Evolutionary conservation across 2,329 filamentous ascomycete genomes (phyloP).

Genomic region (Blastomyces parvus): DNA sequence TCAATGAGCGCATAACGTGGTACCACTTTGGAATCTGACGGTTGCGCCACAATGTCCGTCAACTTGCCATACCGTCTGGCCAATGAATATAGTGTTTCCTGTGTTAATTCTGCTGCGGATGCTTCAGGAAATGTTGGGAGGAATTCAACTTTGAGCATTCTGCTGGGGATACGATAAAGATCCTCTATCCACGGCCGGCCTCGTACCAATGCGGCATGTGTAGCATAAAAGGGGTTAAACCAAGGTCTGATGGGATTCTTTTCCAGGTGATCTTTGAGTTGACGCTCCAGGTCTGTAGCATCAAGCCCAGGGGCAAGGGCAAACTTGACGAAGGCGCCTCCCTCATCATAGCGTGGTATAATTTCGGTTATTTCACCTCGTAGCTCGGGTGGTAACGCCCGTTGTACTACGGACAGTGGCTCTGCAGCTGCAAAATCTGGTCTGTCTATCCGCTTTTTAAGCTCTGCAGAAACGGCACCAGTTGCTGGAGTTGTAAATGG

Average conservation of each 20-base stretch:
- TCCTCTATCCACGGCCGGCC: constrained; percentile 94
- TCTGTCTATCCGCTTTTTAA: constrained; percentile 45
- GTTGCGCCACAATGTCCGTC: constrained; percentile 70
- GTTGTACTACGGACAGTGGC: constrained; percentile 46
- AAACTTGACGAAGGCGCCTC: constrained; percentile 88
- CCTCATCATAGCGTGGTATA: constrained; percentile 76
- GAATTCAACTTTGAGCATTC: constrained; percentile 73
- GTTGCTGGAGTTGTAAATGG: constrained; percentile 40
- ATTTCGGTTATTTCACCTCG: constrained; percentile 69
- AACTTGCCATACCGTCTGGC: constrained; percentile 90
- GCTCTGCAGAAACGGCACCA: constrained; percentile 33
- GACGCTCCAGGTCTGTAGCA: constrained; percentile 49
- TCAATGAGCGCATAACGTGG: constrained; percentile 74
- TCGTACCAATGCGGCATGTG: constrained; percentile 63
- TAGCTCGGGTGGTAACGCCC: constrained; percentile 53
- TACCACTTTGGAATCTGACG: constrained; percentile 73
- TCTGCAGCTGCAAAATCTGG: constrained; percentile 46
- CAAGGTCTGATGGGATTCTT: constrained; percentile 70
- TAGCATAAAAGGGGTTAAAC: constrained; percentile 72
- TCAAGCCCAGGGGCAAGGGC: constrained; percentile 43
- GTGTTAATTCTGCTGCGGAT: constrained; percentile 65
- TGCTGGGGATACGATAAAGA: constrained; percentile 69
- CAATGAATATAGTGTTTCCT: constrained; percentile 76
- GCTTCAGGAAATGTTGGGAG: constrained; percentile 61
- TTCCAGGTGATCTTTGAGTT: constrained; percentile 54